These are phyloP conservation scores for Melanopsichium pennsylvanicum DNA, from an alignment of 1,284 basidiomycete species.

Conservation along the genomic window DNA sequence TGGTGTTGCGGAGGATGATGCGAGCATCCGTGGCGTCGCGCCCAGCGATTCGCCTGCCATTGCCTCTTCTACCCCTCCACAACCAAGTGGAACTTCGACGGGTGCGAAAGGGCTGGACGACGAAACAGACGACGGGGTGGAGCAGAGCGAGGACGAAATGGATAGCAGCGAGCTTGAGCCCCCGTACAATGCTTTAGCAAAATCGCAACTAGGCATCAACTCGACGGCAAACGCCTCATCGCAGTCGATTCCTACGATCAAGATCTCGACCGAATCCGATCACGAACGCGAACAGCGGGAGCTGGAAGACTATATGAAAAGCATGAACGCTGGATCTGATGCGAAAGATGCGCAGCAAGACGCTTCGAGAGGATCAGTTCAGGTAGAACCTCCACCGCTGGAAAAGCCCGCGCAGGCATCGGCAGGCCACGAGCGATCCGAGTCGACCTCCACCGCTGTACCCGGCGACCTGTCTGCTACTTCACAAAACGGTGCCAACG, in stretches of 20 bases:
- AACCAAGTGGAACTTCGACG: constrained; percentile 1
- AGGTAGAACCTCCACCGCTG: constrained; percentile 60
- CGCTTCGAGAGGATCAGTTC: constrained; percentile 9
- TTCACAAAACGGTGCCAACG: constrained; percentile 12
- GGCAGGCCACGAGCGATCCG: constrained; percentile 53
- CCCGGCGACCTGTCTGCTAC: constrained; percentile 13
- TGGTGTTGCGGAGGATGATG: constrained; percentile 24
- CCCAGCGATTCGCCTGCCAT: constrained; percentile 30
- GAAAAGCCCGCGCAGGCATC: constrained; percentile 67
- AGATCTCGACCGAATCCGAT: constrained; percentile 83
- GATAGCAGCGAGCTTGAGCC: constrained; percentile 25
- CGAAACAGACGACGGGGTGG: constrained; percentile 6
- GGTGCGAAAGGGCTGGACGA: constrained; percentile 6
- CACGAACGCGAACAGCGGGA: constrained; percentile 70
- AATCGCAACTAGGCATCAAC: constrained; percentile 46
- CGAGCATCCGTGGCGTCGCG: constrained; percentile 21
- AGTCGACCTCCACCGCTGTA: constrained; percentile 29
- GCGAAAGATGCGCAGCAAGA: neutral
- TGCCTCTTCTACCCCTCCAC: constrained; percentile 34
- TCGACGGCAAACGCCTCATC: constrained; percentile 51
- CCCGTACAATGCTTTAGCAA: neutral
- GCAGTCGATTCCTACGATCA: constrained; percentile 79
- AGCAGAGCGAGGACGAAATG: constrained; percentile 31
- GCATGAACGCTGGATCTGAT: constrained; percentile 36
- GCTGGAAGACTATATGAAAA: constrained; percentile 61